A percentile compares a stretch with the other conserved stretches of the same genome.
Conservation (phyloP, 1,284 basidiomycete genomes). For the Ustilago crameri region DNA sequence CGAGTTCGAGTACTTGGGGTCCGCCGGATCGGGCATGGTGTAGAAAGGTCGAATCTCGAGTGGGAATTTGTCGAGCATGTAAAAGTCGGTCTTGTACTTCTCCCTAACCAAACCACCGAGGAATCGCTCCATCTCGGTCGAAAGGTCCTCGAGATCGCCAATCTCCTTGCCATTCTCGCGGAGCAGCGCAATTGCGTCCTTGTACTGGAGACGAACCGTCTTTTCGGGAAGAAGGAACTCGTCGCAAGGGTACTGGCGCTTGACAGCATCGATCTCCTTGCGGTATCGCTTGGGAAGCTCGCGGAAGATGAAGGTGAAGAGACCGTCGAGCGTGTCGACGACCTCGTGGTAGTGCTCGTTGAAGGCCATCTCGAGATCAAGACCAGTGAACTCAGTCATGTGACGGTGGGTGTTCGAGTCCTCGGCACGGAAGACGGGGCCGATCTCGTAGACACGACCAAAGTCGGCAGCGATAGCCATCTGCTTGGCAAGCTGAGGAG, state of each 20-base stretch:
- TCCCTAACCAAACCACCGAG: conserved; percentile 63
- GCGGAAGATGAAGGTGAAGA: conserved; percentile 67
- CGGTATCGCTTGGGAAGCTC: conserved; percentile 75
- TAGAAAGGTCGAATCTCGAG: conserved; percentile 66
- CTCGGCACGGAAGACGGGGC: conserved; percentile 93
- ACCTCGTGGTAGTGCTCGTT: conserved; percentile 96
- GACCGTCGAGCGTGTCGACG: conserved; percentile 63
- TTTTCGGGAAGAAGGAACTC: conserved; percentile 65
- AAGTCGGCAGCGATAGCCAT: conserved; percentile 99
- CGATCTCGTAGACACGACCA: conserved; percentile 97
- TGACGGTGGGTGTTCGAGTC: conserved; percentile 97
- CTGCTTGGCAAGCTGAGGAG: conserved; percentile 96
- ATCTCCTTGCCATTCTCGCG: conserved; percentile 63
- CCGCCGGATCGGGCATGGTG: conserved; percentile 67
- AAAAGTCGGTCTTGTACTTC: conserved; percentile 68
- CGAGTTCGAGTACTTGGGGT: conserved; percentile 82
- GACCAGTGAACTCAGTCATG: conserved; percentile 97
- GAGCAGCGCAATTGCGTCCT: conserved; percentile 64
- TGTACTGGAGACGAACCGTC: conserved; percentile 62
- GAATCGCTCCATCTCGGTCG: conserved; percentile 65
- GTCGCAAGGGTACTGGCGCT: conserved; percentile 86
- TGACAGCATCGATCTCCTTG: conserved; percentile 82
- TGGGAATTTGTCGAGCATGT: conserved; percentile 68
- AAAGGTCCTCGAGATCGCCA: conserved; percentile 65
- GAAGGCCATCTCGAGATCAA: conserved; percentile 99